phyloP scores from a whole-genome alignment of 2,329 filamentous ascomycete species.

The Aspergillus sp. region DNA sequence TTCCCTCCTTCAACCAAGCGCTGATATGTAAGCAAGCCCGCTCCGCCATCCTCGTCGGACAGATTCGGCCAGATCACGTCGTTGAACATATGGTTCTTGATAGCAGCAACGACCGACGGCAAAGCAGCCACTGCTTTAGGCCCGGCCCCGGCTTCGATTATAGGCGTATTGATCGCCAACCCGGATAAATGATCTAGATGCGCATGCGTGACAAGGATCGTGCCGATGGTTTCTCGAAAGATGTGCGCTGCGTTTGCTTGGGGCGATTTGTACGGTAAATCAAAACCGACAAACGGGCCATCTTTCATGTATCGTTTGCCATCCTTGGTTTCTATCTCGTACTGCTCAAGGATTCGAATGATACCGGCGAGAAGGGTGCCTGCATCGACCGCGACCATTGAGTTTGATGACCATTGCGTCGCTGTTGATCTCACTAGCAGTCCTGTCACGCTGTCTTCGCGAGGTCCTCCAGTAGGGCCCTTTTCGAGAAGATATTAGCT shows the following conservation, averaged over 20 bases:
- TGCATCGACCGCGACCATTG: conserved; percentile 85
- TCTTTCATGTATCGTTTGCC: conserved; percentile 29
- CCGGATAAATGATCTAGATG: conserved; percentile 91
- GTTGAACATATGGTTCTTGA: conserved; percentile 95
- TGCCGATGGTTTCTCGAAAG: conserved; percentile 70
- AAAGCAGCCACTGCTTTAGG: conserved; percentile 83
- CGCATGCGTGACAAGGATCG: conserved; percentile 92
- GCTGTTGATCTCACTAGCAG: conserved; percentile 78
- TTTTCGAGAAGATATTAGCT: conserved; percentile 37
- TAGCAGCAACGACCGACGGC: conserved; percentile 80
- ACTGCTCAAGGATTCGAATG: conserved; percentile 61
- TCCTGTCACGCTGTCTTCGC: conserved; percentile 83
- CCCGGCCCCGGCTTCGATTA: conserved; percentile 65
- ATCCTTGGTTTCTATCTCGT: conserved; percentile 17
- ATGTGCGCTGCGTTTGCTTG: conserved; percentile 76
- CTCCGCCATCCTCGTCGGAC: conserved; percentile 90
- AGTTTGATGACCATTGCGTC: conserved; percentile 72
- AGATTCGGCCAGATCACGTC: conserved; percentile 97
- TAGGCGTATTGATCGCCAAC: conserved; percentile 88
- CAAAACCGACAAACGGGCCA: conserved; percentile 75
- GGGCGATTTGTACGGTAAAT: conserved; percentile 59
- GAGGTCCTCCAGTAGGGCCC: conserved; percentile 85
- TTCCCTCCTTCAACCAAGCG: conserved; percentile 85
- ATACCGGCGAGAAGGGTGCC: conserved; percentile 86
- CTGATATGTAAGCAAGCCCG: conserved; percentile 84